Evolutionary conservation across 176 grass and related monocot species (phyloP), one percentile per base, ranked within the genome.

Genomic region (Zea mays): DNA sequence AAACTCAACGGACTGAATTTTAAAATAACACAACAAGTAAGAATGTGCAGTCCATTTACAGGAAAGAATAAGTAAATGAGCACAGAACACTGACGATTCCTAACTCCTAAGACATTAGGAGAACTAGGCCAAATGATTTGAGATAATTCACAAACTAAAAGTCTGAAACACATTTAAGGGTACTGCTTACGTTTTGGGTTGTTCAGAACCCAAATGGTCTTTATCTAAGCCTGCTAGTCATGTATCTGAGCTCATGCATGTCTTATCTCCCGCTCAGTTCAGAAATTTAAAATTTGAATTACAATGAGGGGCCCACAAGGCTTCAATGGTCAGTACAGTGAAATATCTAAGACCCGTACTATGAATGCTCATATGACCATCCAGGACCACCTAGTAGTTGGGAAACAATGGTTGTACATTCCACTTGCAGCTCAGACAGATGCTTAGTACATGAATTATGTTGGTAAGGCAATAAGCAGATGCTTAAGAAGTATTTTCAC

Each of bases 341-440:
- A 7, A 8, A 69, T 69, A 46, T 13, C 8, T 79, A 0, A 27
- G 2, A 39, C n/a, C 38, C 10, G 58, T 16, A 62, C 17, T 12
- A 67, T 59, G 63, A 68, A 71, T 7, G 20, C 39, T 59, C 2
- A 69, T 42, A 69, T 62, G 84, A 45, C 45, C 64, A 13, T 54
- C 19, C 34, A 65, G 42, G 67, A 82, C 61, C 73, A 78, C 61
- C 45, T 68, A 57, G 1, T 48, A 50, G 44, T 35, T 75, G 19
- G 19, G 70, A 51, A 79, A 80, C 17, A 68, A n/a, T 19, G 14
- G 21, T 38, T 12, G 8, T 40, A 19, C 44, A 80, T 51, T 80
- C 56, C 63, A 48, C 9, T 48, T 20, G 67, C 66, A 72, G 51
- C 34, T 44, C n/a, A 79, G 10, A 62, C 11, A 39, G 57, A 79